Evolutionary conservation across 2,329 filamentous ascomycete genomes (phyloP), one percentile per base, ranked within the genome.

Genomic region (Eurotiales sp.): DNA sequence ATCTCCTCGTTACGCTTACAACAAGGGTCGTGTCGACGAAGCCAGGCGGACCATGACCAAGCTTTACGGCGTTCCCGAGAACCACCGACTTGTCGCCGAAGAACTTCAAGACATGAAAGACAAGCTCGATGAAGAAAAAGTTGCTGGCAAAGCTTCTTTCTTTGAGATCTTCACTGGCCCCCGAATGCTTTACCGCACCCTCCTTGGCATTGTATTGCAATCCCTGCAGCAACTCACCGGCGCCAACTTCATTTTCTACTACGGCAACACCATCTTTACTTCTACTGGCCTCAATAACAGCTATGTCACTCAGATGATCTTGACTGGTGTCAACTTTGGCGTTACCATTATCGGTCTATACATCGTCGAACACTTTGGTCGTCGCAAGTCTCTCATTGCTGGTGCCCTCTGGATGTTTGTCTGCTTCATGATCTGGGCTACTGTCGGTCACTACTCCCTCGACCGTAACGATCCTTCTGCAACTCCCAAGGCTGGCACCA

Each of bases 321-420:
- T 87, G 8, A 77, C 77, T 50, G 82, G 80, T 21, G 84, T 89
- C 61, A 89, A 89, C 64, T 84, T 89, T 27, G 75, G 72, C 55
- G 81, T 79, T 64, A 87, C 85, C 14, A 80, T 88, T 52, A 79
- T 78, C 42, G 85, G 85, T 51, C 74, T 90, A 4, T 89, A 82
- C 62, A 77, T 88, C 27, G 85, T 88, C 1, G 84, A 88, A 65
- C 80, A 79, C 58, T 85, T 78, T 54, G 86, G 86, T 40, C 83
- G 87, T 41, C 83, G 87, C 50, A 80, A 80, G 68, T 84, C 83
- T 29, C 73, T 90, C 8, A 80, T 88, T 62, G 64, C 81, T 22
- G 87, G 86, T 56, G 85, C 79, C 8, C 60, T 81, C 15, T 89
- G 86, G 84, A 85, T 86, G 72, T 80, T 81, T 36, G 65, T 74